Evolutionary conservation across 2,329 filamentous ascomycete genomes (phyloP).

Genomic region (Emydomyces testavorans): DNA sequence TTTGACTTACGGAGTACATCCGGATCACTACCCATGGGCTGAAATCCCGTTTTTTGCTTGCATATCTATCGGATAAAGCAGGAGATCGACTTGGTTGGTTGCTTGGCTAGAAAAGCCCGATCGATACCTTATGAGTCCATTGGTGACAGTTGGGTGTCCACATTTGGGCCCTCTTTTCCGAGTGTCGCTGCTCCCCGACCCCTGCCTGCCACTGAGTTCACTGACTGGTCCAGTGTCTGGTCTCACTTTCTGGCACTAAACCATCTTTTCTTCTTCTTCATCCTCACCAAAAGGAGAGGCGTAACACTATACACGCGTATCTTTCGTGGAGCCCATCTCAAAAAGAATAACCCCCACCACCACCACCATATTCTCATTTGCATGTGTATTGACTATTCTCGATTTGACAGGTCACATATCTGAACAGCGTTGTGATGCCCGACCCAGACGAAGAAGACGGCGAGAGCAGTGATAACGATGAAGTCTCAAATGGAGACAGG

Average conservation of each 20-base stretch:
- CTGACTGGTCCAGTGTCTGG: slow-evolving; percentile 6
- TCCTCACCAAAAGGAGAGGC: neutral
- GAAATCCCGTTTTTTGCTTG: slow-evolving; percentile 6
- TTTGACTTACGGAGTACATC: slow-evolving; percentile 9
- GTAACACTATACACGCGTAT: slow-evolving; percentile 3
- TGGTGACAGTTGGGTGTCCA: slow-evolving; percentile 5
- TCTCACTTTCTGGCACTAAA: slow-evolving; percentile 7
- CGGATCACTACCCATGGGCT: slow-evolving; percentile 4
- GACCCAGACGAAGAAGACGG: slow-evolving; percentile 47
- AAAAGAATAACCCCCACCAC: no score
- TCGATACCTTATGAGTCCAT: slow-evolving; percentile 4
- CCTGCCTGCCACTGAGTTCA: slow-evolving; percentile 4
- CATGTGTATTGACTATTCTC: neutral
- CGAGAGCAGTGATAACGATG: slow-evolving; percentile 25
- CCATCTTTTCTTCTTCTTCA: neutral
- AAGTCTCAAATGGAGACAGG: neutral
- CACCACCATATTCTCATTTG: neutral
- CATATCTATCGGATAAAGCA: neutral
- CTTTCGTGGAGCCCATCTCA: neutral
- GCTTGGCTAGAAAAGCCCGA: slow-evolving; percentile 7
- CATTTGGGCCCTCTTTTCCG: slow-evolving; percentile 8
- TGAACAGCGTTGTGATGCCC: slow-evolving; percentile 64
- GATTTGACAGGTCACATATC: slow-evolving; percentile 49
- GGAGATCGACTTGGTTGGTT: slow-evolving; percentile 6
- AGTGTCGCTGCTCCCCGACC: slow-evolving; percentile 4